These are phyloP conservation scores for Panicum hallii DNA, from an alignment of 202 grass and related monocot species.

Conservation along the genomic window DNA sequence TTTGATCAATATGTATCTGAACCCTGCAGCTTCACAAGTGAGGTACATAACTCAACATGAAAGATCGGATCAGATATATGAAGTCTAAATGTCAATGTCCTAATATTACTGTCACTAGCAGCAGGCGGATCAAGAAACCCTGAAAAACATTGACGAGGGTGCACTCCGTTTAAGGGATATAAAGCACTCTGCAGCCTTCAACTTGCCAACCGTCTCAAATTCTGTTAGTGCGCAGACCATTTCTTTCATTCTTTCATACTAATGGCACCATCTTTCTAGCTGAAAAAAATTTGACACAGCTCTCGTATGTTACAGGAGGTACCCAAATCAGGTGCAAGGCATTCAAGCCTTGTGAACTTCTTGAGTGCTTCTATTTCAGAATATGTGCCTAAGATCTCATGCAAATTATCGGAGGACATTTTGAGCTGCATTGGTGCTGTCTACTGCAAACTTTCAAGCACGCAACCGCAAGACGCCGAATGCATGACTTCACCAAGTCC, in stretches of 20 bases:
- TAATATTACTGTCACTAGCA: slow-evolving; percentile 44
- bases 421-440: slow-evolving; percentile 89
- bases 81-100: slow-evolving; percentile 20
- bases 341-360: slow-evolving; percentile 84
- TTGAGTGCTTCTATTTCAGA: slow-evolving; percentile 83
- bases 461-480: slow-evolving; percentile 47
- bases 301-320: slow-evolving; percentile 58
- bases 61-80: background rate
- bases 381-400: slow-evolving; percentile 86
- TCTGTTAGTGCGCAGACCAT: slow-evolving; percentile 44
- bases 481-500: slow-evolving; percentile 58
- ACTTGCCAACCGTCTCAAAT: slow-evolving; percentile 53
- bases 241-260: slow-evolving; percentile 22
- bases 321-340: slow-evolving; percentile 54
- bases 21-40: slow-evolving; percentile 52
- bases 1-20: slow-evolving; percentile 77
- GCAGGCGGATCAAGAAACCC: slow-evolving; percentile 58
- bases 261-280: slow-evolving; percentile 13
- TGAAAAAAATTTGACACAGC: slow-evolving; percentile 27
- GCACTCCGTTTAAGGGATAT: slow-evolving; percentile 60
- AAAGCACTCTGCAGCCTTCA: slow-evolving; percentile 52
- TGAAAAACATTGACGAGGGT: slow-evolving; percentile 48
- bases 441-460: slow-evolving; percentile 88
- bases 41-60: slow-evolving; percentile 35
- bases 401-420: slow-evolving; percentile 93